Percentiles rank a stretch among this genome's conserved stretches.
Evolutionary conservation across 2,329 filamentous ascomycete species (phyloP).

Genomic region (Botryotinia calthae): DNA sequence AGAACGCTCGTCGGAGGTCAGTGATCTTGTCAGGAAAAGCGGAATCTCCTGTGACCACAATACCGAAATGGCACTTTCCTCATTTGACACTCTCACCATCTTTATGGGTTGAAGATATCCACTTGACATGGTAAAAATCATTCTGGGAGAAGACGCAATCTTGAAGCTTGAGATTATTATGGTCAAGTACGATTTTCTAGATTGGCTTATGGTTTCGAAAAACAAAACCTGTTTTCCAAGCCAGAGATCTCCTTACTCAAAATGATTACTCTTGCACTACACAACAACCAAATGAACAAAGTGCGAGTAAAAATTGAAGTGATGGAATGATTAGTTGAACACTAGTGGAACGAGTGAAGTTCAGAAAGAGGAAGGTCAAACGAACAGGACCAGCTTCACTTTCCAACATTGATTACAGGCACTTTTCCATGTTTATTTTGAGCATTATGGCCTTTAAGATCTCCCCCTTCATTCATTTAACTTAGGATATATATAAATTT

Average conservation of each 20-base stretch:
- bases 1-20: neutral
- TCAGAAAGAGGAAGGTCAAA: neutral
- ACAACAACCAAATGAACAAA: neutral
- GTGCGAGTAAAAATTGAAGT: neutral
- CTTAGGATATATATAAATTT: neutral
- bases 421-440: neutral
- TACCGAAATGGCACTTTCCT: neutral
- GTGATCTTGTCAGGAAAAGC: neutral
- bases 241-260: neutral
- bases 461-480: too few relatives aligned
- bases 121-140: neutral
- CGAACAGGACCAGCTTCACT: neutral
- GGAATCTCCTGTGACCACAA: neutral
- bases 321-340: neutral
- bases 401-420: neutral
- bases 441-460: rapidly evolving
- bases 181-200: neutral
- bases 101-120: neutral
- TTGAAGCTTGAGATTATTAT: neutral
- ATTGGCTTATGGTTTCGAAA: neutral
- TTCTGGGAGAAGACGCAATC: neutral
- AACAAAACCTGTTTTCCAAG: neutral
- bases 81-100: neutral
- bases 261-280: neutral
- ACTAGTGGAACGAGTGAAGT: neutral